These are phyloP conservation scores for Mycena filopes DNA, from an alignment of 768 basidiomycete genomes.

Conservation along the genomic window DNA sequence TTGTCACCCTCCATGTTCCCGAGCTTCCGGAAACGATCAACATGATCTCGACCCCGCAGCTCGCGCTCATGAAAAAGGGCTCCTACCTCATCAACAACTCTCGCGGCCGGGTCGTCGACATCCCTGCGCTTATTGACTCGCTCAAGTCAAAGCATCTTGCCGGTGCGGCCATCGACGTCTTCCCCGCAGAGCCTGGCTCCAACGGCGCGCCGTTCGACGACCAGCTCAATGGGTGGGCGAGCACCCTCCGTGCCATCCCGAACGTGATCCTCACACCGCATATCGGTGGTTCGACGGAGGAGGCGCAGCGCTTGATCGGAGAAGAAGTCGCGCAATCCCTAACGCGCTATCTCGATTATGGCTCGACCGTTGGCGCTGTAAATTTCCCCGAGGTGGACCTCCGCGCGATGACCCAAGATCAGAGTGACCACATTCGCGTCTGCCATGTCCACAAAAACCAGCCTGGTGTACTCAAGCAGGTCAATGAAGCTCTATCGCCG, in stretches of 20 bases:
- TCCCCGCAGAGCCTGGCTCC: conserved; percentile 90
- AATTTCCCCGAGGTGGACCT: conserved; percentile 99
- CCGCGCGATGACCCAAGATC: conserved; percentile 88
- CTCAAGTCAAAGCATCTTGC: conserved; percentile 90
- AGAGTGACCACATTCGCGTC: conserved; percentile 83
- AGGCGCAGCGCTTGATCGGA: conserved; percentile 97
- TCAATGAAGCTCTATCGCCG: conserved; percentile 93
- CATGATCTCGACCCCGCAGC: conserved; percentile 83
- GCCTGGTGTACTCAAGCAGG: conserved; percentile 92
- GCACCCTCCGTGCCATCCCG: conserved; percentile 74
- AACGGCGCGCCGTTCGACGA: conserved; percentile 94
- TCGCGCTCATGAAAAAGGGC: conserved; percentile 94
- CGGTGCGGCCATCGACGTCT: conserved; percentile 92
- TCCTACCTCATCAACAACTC: conserved; percentile 98
- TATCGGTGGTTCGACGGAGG: conserved; percentile 98
- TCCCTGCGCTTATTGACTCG: conserved; percentile 86
- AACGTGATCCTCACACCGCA: conserved; percentile 99
- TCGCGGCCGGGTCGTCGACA: conserved; percentile 94
- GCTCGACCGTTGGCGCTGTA: conserved; percentile 91
- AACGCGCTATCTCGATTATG: conserved; percentile 90
- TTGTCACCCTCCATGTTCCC: conserved; percentile 96
- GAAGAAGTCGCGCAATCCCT: conserved; percentile 91
- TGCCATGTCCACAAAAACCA: conserved; percentile 97
- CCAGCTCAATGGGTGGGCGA: conserved; percentile 87
- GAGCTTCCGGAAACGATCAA: conserved; percentile 96